phyloP scores from a whole-genome alignment of 495 filamentous ascomycete species.

The Annulohypoxylon stygium region DNA sequence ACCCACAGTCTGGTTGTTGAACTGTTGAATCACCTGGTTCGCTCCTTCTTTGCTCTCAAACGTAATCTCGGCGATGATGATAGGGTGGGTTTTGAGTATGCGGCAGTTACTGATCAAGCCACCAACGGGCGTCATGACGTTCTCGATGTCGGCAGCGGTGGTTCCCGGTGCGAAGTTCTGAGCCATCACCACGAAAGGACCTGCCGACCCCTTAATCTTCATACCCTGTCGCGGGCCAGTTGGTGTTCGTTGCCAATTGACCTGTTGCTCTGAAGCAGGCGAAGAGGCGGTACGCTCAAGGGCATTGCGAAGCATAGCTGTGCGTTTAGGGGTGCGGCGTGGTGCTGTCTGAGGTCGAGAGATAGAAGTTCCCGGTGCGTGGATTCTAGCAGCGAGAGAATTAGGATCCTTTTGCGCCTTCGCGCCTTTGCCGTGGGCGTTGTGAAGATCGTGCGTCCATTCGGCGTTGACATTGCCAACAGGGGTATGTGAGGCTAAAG shows the following conservation, averaged over 20 bases:
- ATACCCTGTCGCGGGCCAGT: conserved; percentile 66
- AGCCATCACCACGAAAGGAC: conserved; percentile 84
- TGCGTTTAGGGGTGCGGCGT: conserved; percentile 50
- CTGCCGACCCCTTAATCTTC: conserved; percentile 82
- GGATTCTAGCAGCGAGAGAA: conserved; percentile 61
- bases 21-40: conserved; percentile 82
- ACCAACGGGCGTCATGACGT: conserved; percentile 79
- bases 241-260: conserved; percentile 47
- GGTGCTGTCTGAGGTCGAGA: conserved; percentile 36
- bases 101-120: conserved; percentile 79
- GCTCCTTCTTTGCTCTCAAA: conserved; percentile 83
- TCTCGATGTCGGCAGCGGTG: conserved; percentile 93
- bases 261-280: conserved; percentile 51
- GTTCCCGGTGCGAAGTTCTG: conserved; percentile 94
- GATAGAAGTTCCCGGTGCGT: conserved; percentile 52
- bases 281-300: conserved; percentile 46
- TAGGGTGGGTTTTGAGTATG: conserved; percentile 76
- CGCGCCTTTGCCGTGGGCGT: conserved; percentile 48
- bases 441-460: conserved; percentile 71
- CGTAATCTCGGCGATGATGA: conserved; percentile 86
- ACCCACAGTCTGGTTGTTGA: conserved; percentile 86
- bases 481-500: conserved; percentile 56
- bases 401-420: conserved; percentile 51
- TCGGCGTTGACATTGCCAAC: conserved; percentile 65
- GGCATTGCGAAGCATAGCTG: conserved; percentile 37